phyloP scores from a whole-genome alignment of 768 basidiomycete species.

The Hypholoma fasciculare region DNA sequence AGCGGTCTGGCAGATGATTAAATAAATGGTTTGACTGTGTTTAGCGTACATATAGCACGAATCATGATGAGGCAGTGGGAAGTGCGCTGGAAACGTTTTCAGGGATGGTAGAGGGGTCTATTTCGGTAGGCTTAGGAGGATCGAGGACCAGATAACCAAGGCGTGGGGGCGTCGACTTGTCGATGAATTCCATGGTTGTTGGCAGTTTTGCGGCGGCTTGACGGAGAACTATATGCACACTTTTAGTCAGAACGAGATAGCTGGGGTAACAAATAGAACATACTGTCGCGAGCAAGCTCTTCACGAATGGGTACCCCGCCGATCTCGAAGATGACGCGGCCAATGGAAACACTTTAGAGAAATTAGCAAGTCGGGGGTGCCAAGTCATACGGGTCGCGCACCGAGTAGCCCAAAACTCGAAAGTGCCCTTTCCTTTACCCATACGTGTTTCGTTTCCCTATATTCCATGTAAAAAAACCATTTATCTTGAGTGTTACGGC shows the following conservation, averaged over 20 bases:
- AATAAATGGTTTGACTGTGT: background rate
- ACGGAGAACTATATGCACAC: slow-evolving; percentile 66
- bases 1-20: background rate
- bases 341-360: slow-evolving; percentile 71
- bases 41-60: background rate
- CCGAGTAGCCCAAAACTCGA: slow-evolving; percentile 97
- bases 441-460: slow-evolving; percentile 98
- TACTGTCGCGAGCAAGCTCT: slow-evolving; percentile 91
- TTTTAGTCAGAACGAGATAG: background rate
- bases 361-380: background rate
- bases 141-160: slow-evolving; percentile 66
- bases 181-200: slow-evolving; percentile 85
- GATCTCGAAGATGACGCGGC: slow-evolving; percentile 92
- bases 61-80: background rate
- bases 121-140: slow-evolving; percentile 34
- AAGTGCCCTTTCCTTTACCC: slow-evolving; percentile 98
- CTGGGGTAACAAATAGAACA: slow-evolving; percentile 16
- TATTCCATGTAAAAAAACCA: background rate
- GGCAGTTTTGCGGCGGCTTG: slow-evolving; percentile 89
- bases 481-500: background rate
- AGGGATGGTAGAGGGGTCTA: slow-evolving; percentile 12
- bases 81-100: slow-evolving; percentile 1
- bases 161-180: slow-evolving; percentile 64
- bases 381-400: slow-evolving; percentile 32
- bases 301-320: slow-evolving; percentile 88